phyloP scores from a whole-genome alignment of 768 basidiomycete species.

The Symmetrospora coprosmae region DNA sequence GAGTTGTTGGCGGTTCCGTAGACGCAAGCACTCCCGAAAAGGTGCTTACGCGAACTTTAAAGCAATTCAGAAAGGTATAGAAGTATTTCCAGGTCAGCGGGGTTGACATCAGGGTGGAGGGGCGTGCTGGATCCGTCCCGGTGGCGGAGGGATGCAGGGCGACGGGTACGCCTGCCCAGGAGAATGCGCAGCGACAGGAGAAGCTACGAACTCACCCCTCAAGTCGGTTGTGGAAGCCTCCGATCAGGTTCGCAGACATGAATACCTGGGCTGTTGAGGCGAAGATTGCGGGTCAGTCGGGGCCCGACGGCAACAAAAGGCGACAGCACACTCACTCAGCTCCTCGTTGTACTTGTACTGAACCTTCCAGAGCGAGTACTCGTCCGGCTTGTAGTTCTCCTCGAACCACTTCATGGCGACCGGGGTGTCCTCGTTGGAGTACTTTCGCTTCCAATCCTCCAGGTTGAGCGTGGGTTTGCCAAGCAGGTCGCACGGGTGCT shows the following conservation, averaged over 20 bases:
- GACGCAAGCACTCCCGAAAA: slow-evolving; percentile 85
- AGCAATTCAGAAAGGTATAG: no score
- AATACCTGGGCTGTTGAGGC: slow-evolving; percentile 47
- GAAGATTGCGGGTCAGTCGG: neutral
- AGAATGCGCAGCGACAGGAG: slow-evolving; percentile 42
- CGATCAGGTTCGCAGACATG: slow-evolving; percentile 89
- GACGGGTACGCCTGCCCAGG: no score
- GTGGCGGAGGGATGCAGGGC: no score
- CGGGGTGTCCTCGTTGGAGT: slow-evolving; percentile 95
- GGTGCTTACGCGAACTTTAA: slow-evolving; percentile 50
- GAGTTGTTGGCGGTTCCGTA: slow-evolving; percentile 73
- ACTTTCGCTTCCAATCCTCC: slow-evolving; percentile 89
- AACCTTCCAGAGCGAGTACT: slow-evolving; percentile 45
- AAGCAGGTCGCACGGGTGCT: slow-evolving; percentile 86
- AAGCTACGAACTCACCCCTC: slow-evolving; percentile 62
- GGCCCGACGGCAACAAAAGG: neutral
- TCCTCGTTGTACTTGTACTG: slow-evolving; percentile 96
- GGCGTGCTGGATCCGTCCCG: no score
- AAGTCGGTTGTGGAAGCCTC: slow-evolving; percentile 90
- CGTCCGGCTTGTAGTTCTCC: slow-evolving; percentile 52
- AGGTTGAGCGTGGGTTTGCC: slow-evolving; percentile 53
- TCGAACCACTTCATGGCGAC: slow-evolving; percentile 85
- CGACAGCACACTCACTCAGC: slow-evolving; percentile 48
- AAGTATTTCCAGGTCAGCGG: no score
- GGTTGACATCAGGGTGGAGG: no score